These are phyloP conservation scores for Phaseolus lunatus DNA, from an alignment of 306 rosid genomes.

Conservation along the genomic window DNA sequence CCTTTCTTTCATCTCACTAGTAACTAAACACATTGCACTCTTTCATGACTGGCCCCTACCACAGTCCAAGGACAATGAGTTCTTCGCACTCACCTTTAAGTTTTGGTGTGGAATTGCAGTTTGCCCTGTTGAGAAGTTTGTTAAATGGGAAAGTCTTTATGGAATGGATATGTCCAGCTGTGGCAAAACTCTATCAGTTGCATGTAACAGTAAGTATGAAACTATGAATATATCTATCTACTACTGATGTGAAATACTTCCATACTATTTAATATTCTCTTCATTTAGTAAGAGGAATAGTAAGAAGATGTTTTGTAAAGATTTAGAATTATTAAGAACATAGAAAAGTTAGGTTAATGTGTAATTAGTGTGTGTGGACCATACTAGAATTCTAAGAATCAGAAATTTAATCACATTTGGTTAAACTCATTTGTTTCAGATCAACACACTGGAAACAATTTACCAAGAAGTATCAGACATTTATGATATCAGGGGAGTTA, in stretches of 20 bases:
- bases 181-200: conserved; percentile 45
- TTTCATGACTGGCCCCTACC: not conserved
- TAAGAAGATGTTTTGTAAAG: not conserved
- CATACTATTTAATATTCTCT: not conserved
- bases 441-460: conserved; percentile 39
- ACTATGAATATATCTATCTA: not conserved
- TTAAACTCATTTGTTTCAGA: conserved; percentile 42
- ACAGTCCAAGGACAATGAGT: not conserved
- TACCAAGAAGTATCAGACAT: conserved; percentile 48
- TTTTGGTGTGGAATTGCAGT: conserved; percentile 48
- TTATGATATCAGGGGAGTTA: conserved; percentile 34
- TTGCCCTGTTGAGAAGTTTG: conserved; percentile 45
- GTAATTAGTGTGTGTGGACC: conserved; percentile 6
- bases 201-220: conserved; percentile 46
- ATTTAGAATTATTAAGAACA: not conserved
- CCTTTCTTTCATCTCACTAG: conserved; percentile 1
- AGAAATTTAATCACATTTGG: conserved; percentile 22
- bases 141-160: conserved; percentile 49
- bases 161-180: conserved; percentile 56
- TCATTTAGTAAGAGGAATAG: not conserved
- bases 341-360: not conserved
- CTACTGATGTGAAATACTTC: not conserved
- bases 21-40: not conserved
- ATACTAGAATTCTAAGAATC: not conserved
- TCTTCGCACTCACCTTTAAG: conserved; percentile 24